Percentiles rank a stretch among this genome's conserved stretches.
Conservation (phyloP, 2,329 filamentous ascomycete genomes). For the Aspergillus sp. region DNA sequence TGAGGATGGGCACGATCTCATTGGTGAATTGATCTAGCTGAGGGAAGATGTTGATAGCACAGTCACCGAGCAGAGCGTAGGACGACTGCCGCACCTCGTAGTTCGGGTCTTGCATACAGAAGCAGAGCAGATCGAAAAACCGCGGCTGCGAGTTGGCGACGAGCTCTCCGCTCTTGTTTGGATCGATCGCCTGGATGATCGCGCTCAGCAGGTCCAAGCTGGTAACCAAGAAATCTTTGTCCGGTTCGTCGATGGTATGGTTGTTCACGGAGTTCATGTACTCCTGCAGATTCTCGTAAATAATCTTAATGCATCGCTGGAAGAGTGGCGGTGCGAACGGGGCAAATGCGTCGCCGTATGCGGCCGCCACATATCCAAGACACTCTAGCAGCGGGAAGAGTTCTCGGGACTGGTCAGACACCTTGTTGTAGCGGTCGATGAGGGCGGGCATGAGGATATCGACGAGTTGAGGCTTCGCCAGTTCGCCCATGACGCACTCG, state of each 20-base stretch:
- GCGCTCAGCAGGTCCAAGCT: conserved; percentile 90
- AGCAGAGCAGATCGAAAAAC: conserved; percentile 85
- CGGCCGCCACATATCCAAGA: conserved; percentile 87
- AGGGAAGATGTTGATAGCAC: conserved; percentile 85
- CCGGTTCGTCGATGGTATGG: conserved; percentile 70
- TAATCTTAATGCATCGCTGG: conserved; percentile 81
- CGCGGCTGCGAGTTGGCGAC: conserved; percentile 73
- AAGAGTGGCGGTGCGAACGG: conserved; percentile 88
- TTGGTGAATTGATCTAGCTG: conserved; percentile 74
- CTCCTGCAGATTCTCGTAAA: conserved; percentile 86
- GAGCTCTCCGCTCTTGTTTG: conserved; percentile 70
- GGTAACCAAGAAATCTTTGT: conserved; percentile 96
- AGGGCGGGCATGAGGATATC: conserved; percentile 89
- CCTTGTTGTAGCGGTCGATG: conserved; percentile 81
- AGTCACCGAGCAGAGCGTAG: conserved; percentile 92
- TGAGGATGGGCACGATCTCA: conserved; percentile 72
- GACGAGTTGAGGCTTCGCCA: conserved; percentile 79
- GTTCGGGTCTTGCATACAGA: conserved; percentile 87
- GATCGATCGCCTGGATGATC: conserved; percentile 84
- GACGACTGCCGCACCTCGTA: conserved; percentile 96
- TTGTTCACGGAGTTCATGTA: conserved; percentile 69
- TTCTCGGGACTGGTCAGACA: conserved; percentile 85
- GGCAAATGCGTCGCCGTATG: conserved; percentile 77
- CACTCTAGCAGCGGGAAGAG: conserved; percentile 96
- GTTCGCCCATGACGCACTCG: conserved; percentile 78